Evolutionary conservation across 1,284 basidiomycete species (phyloP), one percentile per base, ranked within the genome.

Genomic region (Trametes versicolor): DNA sequence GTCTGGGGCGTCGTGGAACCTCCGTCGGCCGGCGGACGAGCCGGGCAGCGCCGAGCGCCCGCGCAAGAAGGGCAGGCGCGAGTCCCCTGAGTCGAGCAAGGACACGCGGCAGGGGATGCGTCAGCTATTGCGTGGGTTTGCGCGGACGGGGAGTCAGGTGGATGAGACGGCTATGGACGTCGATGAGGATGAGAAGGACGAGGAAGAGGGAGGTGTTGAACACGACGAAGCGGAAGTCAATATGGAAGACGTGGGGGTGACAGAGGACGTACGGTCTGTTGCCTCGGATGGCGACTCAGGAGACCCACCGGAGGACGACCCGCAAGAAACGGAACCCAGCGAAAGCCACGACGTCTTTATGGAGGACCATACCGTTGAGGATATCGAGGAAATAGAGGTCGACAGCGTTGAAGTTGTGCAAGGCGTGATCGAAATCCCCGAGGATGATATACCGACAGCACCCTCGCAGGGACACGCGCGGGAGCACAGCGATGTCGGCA

Each of bases 71-170:
- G 50, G 43, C 17, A 65, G 58, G n/a, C 68, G 65, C n/a, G 72
- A 66, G 9, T 51, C 50, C 60, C 64, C 64, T 36, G 34, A 32
- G 23, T 25, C 25, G 27, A 19, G 6, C 7, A 62, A 63, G 12
- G 66, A 62, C 36, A 74, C 78, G 32, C 77, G 76, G 45, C 70
- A 75, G 55, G 78, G 70, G 47, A 77, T 90, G 47, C 78, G 84
- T 59, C 79, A 76, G 52, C 79, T 76, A 50, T 72, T 92, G 60
- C 80, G 77, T 54, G 80, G 77, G 15, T 91, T 87, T 75, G 83
- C 86, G n/a, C 80, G 85, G 62, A 74, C 72, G 25, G 85, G 84
- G n/a, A 84, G 78, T 63, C 78, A 78, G 45, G 39, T 67, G 21
- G 57, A 66, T 2, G 74, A 70, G 3, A 67, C 56, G 13, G 66